Conservation (phyloP, 106 monocot species). For the Cymbidium sinense region DNA sequence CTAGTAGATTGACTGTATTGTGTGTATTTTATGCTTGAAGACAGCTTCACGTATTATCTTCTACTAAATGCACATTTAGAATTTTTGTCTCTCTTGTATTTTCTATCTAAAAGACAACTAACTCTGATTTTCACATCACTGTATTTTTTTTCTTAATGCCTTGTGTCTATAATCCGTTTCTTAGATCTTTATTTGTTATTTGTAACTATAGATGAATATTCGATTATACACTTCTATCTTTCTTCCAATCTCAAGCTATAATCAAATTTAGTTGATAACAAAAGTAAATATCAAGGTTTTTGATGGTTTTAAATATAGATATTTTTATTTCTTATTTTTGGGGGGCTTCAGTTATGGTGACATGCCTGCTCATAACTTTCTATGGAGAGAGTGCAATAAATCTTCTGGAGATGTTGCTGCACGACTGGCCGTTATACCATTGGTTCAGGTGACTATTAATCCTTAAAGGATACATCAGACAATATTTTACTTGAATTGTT, state of each 20-base stretch:
- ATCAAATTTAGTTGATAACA: not conserved
- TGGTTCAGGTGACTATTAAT: constrained; percentile 67
- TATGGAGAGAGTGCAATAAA: constrained; percentile 89
- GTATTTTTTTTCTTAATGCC: too few relatives aligned
- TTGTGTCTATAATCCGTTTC: too few relatives aligned
- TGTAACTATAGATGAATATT: not conserved
- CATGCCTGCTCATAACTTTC: constrained; percentile 88
- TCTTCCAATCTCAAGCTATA: not conserved
- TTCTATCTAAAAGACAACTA: too few relatives aligned
- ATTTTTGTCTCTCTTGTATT: too few relatives aligned
- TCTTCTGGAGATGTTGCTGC: constrained; percentile 74
- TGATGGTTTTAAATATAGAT: not conserved
- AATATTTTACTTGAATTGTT: too few relatives aligned
- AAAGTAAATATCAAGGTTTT: not conserved
- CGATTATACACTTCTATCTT: not conserved
- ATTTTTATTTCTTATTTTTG: not conserved
- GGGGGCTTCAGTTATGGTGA: constrained; percentile 68
- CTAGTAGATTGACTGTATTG: too few relatives aligned
- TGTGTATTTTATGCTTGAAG: too few relatives aligned
- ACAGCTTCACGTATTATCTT: too few relatives aligned
- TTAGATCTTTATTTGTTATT: not conserved
- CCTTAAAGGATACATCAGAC: not conserved
- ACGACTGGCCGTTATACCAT: constrained; percentile 78
- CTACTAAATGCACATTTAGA: too few relatives aligned
- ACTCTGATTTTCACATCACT: too few relatives aligned